Conservation (phyloP, 805 yeast genomes). For the Kazachstania africana region DNA sequence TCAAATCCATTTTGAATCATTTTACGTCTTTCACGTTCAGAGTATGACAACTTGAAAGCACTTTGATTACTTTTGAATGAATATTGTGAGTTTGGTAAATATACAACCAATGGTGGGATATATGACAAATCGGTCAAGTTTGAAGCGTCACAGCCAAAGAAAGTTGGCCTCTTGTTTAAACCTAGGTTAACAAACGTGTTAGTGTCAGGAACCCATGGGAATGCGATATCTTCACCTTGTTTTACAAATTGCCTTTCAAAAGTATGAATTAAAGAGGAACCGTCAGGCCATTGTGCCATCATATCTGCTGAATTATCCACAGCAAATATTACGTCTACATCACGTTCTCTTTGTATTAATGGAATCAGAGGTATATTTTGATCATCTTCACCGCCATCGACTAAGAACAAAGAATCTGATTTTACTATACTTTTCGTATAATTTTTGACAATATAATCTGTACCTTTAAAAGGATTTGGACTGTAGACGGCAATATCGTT, state of each 20-base stretch:
- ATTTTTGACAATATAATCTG: conserved; percentile 25
- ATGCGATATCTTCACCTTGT: conserved; percentile 45
- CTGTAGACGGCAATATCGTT: conserved; percentile 58
- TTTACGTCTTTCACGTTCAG: conserved; percentile 40
- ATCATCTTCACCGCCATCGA: conserved; percentile 63
- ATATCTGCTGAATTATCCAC: conserved; percentile 51
- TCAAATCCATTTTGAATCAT: conserved; percentile 70
- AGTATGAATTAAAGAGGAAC: conserved; percentile 44
- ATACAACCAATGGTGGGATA: conserved; percentile 67
- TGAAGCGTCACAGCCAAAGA: conserved; percentile 69
- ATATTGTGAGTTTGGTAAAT: conserved; percentile 62
- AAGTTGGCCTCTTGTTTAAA: conserved; percentile 58
- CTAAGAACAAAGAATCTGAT: conserved; percentile 38
- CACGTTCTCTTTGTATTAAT: conserved; percentile 45
- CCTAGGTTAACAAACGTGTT: conserved; percentile 47
- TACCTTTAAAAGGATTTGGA: conserved; percentile 59
- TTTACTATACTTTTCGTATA: conserved; percentile 28
- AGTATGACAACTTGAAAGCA: conserved; percentile 55
- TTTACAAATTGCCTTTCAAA: conserved; percentile 48
- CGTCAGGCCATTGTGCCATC: conserved; percentile 57
- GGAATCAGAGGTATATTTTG: conserved; percentile 59
- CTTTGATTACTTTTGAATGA: conserved; percentile 59
- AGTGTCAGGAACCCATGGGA: conserved; percentile 72
- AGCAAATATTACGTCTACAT: conserved; percentile 54
- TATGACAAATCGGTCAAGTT: conserved; percentile 45